Conservation (phyloP, 139 green algal species). For the Coelastrella sp. region DNA sequence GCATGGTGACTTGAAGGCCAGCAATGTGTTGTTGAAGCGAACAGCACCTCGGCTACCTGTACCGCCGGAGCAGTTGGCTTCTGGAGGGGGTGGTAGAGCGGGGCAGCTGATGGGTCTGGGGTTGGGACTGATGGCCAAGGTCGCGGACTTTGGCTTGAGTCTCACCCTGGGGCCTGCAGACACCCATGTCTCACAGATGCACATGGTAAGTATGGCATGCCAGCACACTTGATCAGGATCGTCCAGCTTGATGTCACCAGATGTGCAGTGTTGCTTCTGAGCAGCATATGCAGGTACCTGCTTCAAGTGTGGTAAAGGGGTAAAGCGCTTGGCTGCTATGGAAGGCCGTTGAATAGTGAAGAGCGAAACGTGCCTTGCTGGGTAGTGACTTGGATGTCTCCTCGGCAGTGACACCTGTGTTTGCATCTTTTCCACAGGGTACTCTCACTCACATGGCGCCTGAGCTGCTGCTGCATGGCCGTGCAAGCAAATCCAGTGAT, state of each 20-base stretch:
- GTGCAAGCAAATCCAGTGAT: slow-evolving; percentile 47
- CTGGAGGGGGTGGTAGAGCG: neutral
- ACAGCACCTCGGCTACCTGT: slow-evolving; percentile 36
- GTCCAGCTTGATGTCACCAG: neutral
- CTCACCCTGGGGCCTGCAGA: neutral
- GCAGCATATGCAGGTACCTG: neutral
- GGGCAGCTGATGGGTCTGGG: slow-evolving; percentile 25
- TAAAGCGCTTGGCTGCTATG: too few relatives aligned
- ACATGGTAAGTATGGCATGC: slow-evolving; percentile 26
- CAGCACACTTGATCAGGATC: neutral
- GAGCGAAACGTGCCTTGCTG: too few relatives aligned
- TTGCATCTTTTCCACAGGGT: neutral
- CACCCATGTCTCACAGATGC: slow-evolving; percentile 40
- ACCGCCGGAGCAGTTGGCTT: neutral
- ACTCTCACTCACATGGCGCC: slow-evolving; percentile 27
- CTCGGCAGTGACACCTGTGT: neutral
- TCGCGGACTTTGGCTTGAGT: slow-evolving; percentile 55
- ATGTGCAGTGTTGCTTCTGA: neutral
- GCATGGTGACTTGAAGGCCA: slow-evolving; percentile 66
- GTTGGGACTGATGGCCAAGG: slow-evolving; percentile 46
- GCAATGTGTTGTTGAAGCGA: slow-evolving; percentile 50
- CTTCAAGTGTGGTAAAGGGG: neutral
- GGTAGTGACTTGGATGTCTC: too few relatives aligned
- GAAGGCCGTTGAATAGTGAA: too few relatives aligned
- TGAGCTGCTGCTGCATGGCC: slow-evolving; percentile 55